Conservation (phyloP, 495 filamentous ascomycete species). For the Thozetella sp. region DNA sequence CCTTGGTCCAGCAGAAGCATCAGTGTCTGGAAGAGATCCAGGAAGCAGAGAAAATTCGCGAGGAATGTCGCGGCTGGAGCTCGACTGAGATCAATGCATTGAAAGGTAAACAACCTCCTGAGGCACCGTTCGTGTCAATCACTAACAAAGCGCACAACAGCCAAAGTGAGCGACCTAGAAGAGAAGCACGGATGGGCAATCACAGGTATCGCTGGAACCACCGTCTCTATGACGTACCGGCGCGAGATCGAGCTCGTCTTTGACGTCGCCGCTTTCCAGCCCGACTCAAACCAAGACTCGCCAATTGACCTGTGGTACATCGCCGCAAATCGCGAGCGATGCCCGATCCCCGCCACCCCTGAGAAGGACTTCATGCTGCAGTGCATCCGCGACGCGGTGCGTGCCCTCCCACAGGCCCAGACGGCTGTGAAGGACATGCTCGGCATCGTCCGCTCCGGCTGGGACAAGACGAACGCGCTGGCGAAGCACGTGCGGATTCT, state of each 20-base stretch:
- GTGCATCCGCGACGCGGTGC: conserved; percentile 59
- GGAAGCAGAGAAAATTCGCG: conserved; percentile 80
- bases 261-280: conserved; percentile 62
- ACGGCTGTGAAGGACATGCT: conserved; percentile 58
- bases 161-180: conserved; percentile 69
- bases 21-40: conserved; percentile 72
- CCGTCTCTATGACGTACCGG: conserved; percentile 77
- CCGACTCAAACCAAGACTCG: conserved; percentile 19
- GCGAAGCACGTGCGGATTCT: conserved; percentile 57
- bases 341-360: conserved; percentile 43
- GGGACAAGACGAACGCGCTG: conserved; percentile 58
- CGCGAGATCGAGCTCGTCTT: conserved; percentile 78
- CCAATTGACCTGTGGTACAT: conserved; percentile 57
- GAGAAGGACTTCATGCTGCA: conserved; percentile 75
- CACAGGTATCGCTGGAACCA: conserved; percentile 59
- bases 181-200: conserved; percentile 77
- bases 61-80: conserved; percentile 89
- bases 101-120: conserved; percentile 54
- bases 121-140: conserved; percentile 4
- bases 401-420: conserved; percentile 48
- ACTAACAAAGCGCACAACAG: conserved; percentile 38
- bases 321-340: conserved; percentile 46
- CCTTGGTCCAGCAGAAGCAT: conserved; percentile 64
- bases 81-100: conserved; percentile 72
- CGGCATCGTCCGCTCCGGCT: conserved; percentile 52